Evolutionary conservation across 345 rosid genomes (phyloP), one percentile per base, ranked within the genome.

Genomic region (Draba incana): DNA sequence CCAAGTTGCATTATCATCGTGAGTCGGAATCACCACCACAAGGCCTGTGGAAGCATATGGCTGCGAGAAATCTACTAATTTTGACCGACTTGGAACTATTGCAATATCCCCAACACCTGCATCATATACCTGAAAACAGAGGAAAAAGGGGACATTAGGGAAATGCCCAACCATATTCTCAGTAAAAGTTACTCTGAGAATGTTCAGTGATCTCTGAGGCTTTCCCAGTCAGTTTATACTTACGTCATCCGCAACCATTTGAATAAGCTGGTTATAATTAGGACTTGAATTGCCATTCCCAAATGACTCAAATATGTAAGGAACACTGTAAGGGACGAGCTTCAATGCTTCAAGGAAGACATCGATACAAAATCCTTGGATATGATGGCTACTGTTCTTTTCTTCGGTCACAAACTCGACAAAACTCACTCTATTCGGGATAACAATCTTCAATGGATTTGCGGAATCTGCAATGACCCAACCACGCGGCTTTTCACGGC

Each of bases 201-300:
- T 43, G 50, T 30, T 71, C 42, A 71, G 69, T 54, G 64, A 55
- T 45, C 44, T 72, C 37, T 39, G 30, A 65, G 60, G 31, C 42
- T 57, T 64, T 64, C 24, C n/a, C 1, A 48, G 57, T 6, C 44
- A 49, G 45, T 20, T 43, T 44, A 30, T 67, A 81, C 97, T 85
- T 84, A 90, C 98, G 63, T 81, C 68, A 43, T 73, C 62, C 13
- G 84, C 83, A 11, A 88, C 88, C 86, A 55, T 81, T n/a, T 67
- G 56, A 68, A 70, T 68, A 30, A 93, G 83, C 60, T 70, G 71
- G 42, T 80, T 77, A 35, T 88, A 88, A 23, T 31, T 71, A 43
- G 98, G 97, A 82, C 89, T 90, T 44, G 78, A 77, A 8, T 7
- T 83, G 27, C 96, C 96, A 64, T 90, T 80, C 50, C 97, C 98